These are phyloP conservation scores for Petunia secreta DNA, from an alignment of 257 asterid genomes.

Conservation along the genomic window DNA sequence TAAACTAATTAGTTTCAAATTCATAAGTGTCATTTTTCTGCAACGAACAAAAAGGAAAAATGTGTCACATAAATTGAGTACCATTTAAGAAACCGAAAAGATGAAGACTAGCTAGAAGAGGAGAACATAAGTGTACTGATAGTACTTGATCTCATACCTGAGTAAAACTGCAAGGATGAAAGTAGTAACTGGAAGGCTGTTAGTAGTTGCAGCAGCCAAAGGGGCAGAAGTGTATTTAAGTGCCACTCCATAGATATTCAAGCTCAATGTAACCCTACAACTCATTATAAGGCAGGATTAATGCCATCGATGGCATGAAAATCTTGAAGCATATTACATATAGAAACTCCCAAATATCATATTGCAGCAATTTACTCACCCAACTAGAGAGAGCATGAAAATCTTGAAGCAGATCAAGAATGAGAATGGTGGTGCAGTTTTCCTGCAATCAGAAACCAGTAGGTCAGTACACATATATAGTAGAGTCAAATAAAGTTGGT, in stretches of 20 bases:
- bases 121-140: not conserved
- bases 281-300: not conserved
- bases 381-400: constrained; percentile 65
- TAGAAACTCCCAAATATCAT: not conserved
- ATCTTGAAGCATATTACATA: not conserved
- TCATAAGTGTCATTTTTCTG: too few relatives aligned
- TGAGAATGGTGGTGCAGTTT: constrained; percentile 68
- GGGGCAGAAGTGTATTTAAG: constrained; percentile 83
- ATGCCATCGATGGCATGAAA: not conserved
- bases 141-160: constrained; percentile 44
- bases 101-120: not conserved
- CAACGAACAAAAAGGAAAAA: too few relatives aligned
- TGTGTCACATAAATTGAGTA: not conserved
- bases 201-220: constrained; percentile 84
- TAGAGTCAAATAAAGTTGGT: not conserved
- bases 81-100: not conserved
- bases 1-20: too few relatives aligned
- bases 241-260: constrained; percentile 70
- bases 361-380: constrained; percentile 43
- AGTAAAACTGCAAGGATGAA: constrained; percentile 77
- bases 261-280: constrained; percentile 76
- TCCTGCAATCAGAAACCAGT: constrained; percentile 47
- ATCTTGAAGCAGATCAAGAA: constrained; percentile 61
- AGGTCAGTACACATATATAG: not conserved
- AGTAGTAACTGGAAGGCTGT: constrained; percentile 82